These are phyloP conservation scores for Hortaea werneckii DNA, from an alignment of 2,329 filamentous ascomycete genomes.

Conservation along the genomic window DNA sequence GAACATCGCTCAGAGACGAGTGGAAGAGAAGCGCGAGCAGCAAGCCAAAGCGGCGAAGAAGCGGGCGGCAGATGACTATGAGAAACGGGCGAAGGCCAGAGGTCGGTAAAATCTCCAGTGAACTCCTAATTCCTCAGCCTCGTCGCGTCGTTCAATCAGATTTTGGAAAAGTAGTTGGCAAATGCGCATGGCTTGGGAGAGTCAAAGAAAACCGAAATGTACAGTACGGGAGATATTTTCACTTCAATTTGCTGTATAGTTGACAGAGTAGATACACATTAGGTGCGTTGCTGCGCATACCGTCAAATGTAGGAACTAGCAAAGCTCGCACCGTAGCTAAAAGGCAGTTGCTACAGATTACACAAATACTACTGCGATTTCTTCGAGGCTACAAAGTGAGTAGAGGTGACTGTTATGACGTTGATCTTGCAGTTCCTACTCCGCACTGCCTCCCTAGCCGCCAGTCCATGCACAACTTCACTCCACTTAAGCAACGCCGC, in stretches of 20 bases:
- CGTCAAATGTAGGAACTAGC: neutral
- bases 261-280: no score
- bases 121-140: neutral
- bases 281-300: neutral
- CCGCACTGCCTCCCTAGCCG: neutral
- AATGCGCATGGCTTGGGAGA: neutral
- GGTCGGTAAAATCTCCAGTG: neutral
- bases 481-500: no score
- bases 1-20: slow-evolving; percentile 2
- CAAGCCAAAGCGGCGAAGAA: slow-evolving; percentile 8
- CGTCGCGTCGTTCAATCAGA: neutral
- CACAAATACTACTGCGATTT: no score
- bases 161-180: neutral
- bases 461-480: no score
- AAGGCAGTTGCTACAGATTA: no score
- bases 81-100: slow-evolving; percentile 7
- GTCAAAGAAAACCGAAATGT: neutral
- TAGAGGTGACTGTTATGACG: neutral
- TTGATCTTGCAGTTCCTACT: neutral
- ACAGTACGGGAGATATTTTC: neutral
- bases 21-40: slow-evolving; percentile 1
- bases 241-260: neutral
- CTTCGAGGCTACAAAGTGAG: no score
- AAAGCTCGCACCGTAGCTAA: no score
- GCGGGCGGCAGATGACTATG: slow-evolving; percentile 20